Conservation (phyloP, 768 basidiomycete species). For the Scleroderma bovista region DNA sequence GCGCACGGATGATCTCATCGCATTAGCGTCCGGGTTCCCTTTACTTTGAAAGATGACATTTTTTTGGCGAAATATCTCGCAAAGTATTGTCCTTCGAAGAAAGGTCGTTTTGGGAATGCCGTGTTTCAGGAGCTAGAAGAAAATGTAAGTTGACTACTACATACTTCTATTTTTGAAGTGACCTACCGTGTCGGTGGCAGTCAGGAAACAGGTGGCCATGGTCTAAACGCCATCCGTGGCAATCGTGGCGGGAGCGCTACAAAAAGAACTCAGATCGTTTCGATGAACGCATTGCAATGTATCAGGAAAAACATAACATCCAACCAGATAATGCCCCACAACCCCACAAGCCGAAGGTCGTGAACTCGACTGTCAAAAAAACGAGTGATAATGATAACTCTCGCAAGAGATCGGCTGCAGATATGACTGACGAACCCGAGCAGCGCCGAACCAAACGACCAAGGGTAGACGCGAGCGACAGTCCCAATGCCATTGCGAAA, state of each 20-base stretch:
- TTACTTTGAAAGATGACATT: slow-evolving; percentile 36
- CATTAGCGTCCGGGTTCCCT: slow-evolving; percentile 22
- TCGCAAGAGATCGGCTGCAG: too few species aligned
- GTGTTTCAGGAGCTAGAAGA: slow-evolving; percentile 40
- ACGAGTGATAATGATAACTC: too few species aligned
- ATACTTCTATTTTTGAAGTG: background rate
- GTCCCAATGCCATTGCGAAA: background rate
- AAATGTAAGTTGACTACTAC: slow-evolving; percentile 37
- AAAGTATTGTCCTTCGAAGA: slow-evolving; percentile 33
- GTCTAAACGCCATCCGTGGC: slow-evolving; percentile 47
- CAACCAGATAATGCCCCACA: background rate
- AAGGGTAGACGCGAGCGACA: background rate
- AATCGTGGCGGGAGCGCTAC: slow-evolving; percentile 65
- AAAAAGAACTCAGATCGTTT: slow-evolving; percentile 38
- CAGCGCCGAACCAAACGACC: background rate
- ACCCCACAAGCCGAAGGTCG: background rate
- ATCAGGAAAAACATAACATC: slow-evolving; percentile 29
- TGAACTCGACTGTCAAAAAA: too few species aligned
- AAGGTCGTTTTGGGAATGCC: slow-evolving; percentile 41
- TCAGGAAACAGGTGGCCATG: slow-evolving; percentile 42
- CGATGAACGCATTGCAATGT: slow-evolving; percentile 36
- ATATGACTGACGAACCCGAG: too few species aligned
- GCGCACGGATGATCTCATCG: background rate
- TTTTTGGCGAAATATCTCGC: slow-evolving; percentile 46
- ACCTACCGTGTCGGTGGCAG: slow-evolving; percentile 22